Percentiles rank a stretch among this genome's conserved stretches.
phyloP scores from a whole-genome alignment of 176 grass and related monocot genomes.

The Leersia perrieri region DNA sequence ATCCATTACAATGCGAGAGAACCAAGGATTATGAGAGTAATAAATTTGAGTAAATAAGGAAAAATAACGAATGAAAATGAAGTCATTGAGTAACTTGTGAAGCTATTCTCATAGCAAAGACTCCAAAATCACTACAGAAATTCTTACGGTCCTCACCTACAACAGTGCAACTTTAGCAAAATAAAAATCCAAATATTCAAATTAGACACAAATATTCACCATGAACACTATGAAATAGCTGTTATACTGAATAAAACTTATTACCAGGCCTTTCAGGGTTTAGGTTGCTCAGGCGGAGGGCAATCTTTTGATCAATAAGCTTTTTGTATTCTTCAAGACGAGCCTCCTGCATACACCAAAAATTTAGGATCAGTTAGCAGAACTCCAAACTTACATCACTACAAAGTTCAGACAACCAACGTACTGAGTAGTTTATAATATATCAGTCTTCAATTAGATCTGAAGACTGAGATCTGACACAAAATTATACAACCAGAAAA shows the following conservation, averaged over 20 bases:
- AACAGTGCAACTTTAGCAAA: conserved; percentile 2
- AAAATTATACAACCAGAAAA: conserved; percentile 1
- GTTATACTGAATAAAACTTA: background rate
- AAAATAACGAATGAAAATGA: conserved; percentile 7
- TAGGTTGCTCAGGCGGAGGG: conserved; percentile 76
- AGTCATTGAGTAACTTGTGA: conserved; percentile 2
- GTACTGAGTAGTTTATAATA: background rate
- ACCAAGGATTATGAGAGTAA: conserved; percentile 15
- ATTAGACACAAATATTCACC: conserved; percentile 5
- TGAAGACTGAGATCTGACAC: background rate
- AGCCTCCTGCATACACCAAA: conserved; percentile 60
- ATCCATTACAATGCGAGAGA: conserved; percentile 3
- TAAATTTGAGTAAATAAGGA: background rate
- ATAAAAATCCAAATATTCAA: background rate
- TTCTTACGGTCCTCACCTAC: background rate
- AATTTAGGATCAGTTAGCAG: background rate
- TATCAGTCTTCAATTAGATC: conserved; percentile 12
- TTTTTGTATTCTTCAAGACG: conserved; percentile 82
- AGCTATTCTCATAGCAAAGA: background rate
- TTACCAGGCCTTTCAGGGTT: conserved; percentile 97
- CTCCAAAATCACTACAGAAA: background rate
- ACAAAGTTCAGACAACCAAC: background rate
- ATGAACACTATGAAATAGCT: conserved; percentile 1
- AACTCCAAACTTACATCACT: background rate
- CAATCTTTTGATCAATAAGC: conserved; percentile 66